Conservation (phyloP, 306 rosid genomes). For the Geum urbanum region DNA sequence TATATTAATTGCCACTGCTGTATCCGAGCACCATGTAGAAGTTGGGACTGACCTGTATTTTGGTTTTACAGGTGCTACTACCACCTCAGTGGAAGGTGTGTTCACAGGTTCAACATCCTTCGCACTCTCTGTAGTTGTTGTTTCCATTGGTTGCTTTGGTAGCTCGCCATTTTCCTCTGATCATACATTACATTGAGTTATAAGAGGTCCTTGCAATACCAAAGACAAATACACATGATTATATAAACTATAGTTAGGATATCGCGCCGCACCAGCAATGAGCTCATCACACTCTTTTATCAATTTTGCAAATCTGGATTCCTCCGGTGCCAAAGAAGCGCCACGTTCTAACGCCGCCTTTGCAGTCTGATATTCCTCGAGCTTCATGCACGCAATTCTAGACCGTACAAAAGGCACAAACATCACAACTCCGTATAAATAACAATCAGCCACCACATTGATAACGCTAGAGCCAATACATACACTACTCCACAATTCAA, state of each 20-base stretch:
- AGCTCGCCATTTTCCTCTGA: slow-evolving; percentile 56
- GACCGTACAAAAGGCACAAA: too few species aligned
- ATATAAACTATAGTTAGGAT: background rate
- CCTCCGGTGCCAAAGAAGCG: slow-evolving; percentile 50
- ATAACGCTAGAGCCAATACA: background rate
- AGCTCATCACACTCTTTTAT: slow-evolving; percentile 62
- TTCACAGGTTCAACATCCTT: slow-evolving; percentile 35
- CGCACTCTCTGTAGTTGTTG: slow-evolving; percentile 18
- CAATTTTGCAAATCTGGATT: slow-evolving; percentile 46
- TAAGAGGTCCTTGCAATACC: background rate
- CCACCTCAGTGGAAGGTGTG: slow-evolving; percentile 25
- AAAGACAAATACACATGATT: background rate
- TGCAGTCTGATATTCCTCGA: slow-evolving; percentile 91
- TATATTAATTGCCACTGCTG: too few species aligned
- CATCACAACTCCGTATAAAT: background rate
- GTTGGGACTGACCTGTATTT: slow-evolving; percentile 55
- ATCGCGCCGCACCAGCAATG: slow-evolving; percentile 53
- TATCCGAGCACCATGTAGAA: slow-evolving; percentile 7
- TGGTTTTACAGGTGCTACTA: slow-evolving; percentile 46
- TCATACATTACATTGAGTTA: slow-evolving; percentile 15
- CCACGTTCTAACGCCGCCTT: slow-evolving; percentile 68
- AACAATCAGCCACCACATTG: background rate
- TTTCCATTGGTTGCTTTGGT: slow-evolving; percentile 28
- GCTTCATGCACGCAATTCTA: slow-evolving; percentile 72
- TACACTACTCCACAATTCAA: background rate